These are phyloP conservation scores for Aureobasidium musti DNA, from an alignment of 2,329 filamentous ascomycete genomes.

Conservation along the genomic window DNA sequence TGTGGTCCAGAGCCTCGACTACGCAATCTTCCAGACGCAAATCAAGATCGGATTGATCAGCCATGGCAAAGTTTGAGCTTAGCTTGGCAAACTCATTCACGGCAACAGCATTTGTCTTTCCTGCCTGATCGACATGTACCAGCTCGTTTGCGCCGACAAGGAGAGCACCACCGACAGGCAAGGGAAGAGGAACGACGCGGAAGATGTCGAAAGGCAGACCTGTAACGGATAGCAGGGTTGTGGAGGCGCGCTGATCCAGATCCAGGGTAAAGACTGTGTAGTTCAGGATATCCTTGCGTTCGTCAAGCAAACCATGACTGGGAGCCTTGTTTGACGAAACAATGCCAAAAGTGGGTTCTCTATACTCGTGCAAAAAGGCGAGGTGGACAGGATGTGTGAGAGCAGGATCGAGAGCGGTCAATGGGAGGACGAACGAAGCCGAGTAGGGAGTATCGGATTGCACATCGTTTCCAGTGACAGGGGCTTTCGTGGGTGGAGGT, in stretches of 20 bases:
- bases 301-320: slow-evolving; percentile 70
- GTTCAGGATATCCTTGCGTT: slow-evolving; percentile 79
- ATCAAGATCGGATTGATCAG: slow-evolving; percentile 79
- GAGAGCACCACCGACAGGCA: slow-evolving; percentile 84
- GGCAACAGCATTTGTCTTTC: slow-evolving; percentile 87
- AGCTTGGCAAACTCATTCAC: slow-evolving; percentile 88
- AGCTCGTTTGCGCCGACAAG: slow-evolving; percentile 86
- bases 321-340: slow-evolving; percentile 74
- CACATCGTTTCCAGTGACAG: slow-evolving; percentile 37
- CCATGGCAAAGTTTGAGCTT: slow-evolving; percentile 78
- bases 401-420: slow-evolving; percentile 83
- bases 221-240: slow-evolving; percentile 82
- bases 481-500: slow-evolving; percentile 35
- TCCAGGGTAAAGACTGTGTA: slow-evolving; percentile 97
- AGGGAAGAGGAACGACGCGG: slow-evolving; percentile 76
- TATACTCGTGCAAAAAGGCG: slow-evolving; percentile 92
- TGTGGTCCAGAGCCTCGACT: slow-evolving; percentile 73
- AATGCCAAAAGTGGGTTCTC: slow-evolving; percentile 95
- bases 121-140: slow-evolving; percentile 93
- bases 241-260: slow-evolving; percentile 88
- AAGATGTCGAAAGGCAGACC: slow-evolving; percentile 86
- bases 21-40: slow-evolving; percentile 79
- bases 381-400: slow-evolving; percentile 88
- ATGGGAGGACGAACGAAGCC: slow-evolving; percentile 87
- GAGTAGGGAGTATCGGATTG: slow-evolving; percentile 68